Evolutionary conservation across 345 rosid genomes (phyloP).

Genomic region (Laguncularia racemosa): DNA sequence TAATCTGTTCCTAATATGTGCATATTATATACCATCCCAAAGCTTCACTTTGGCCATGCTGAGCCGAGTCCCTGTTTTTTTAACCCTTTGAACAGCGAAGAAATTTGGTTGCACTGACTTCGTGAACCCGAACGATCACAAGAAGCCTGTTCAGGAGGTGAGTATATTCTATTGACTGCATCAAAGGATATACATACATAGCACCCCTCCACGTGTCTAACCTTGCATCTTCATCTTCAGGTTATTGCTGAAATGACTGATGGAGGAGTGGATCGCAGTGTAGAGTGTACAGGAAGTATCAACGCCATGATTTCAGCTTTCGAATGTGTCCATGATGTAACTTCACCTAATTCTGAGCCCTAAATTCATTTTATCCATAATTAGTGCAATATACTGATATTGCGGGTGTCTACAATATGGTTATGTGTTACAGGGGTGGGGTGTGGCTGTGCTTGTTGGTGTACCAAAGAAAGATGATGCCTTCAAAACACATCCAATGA

Average conservation of each 20-base stretch:
- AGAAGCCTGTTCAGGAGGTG: conserved; percentile 34
- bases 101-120: conserved; percentile 34
- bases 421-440: conserved; percentile 30
- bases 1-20: no score
- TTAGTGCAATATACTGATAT: not conserved
- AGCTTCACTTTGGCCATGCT: no score
- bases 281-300: conserved; percentile 37
- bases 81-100: conserved; percentile 18
- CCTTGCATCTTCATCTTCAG: conserved; percentile 5
- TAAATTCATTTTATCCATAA: not conserved
- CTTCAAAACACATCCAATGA: conserved; percentile 33
- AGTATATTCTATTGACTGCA: not conserved
- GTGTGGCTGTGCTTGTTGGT: conserved; percentile 39
- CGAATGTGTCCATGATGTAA: conserved; percentile 39
- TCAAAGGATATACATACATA: no score
- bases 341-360: not conserved
- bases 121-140: conserved; percentile 26
- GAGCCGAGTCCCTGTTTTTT: no score
- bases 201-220: no score
- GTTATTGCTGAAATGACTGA: conserved; percentile 40
- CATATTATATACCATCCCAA: no score
- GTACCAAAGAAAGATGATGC: conserved; percentile 35
- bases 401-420: not conserved
- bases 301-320: conserved; percentile 40
- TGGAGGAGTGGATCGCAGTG: conserved; percentile 43